Base-by-base conservation (phyloP, 2,329 filamentous ascomycete genomes). In the Sclerotinia trifoliorum region DNA sequence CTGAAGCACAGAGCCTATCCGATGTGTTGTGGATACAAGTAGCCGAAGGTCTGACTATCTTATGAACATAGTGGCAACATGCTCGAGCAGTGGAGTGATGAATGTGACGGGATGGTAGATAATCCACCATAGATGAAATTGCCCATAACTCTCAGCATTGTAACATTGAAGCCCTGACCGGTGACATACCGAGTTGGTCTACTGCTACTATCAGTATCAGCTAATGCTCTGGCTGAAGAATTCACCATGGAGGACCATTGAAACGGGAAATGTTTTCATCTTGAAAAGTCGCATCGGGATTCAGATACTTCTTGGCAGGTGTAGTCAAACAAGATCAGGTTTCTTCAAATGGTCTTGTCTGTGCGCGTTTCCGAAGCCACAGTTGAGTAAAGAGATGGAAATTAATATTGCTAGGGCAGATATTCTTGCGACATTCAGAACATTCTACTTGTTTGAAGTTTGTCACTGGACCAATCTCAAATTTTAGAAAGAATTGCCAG, bases 301-400 rank as follows among this genome's bases (percentile, higher is more conserved):
- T n/a, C 26, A 39, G 42, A 49, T 55, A 29, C 52, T 21, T 44
- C 63, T 66, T 60, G 35, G 66, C 66, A 51, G 58, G 21, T 54
- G 48, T 52, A 62, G 56, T 69, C 55, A 67, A 69, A 69, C 67
- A 51, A 42, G 49, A 42, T 44, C 64, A 51, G 4, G 35, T 69
- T 56, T 69, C 48, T 58, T 66, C 26, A 42, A 29, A 19, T 39
- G n/a, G 5, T 21, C 39, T 48, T 32, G 67, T 63, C 63, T 62
- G 67, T 69, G 67, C 64, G 19, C 49, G 63, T 67, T 67, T 61
- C 55, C n/a, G 56, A 69, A 61, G 56, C 55, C 65, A 61, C 55
- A 54, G n/a, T 48, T 44, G 19, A 66, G 19, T 26, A 46, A 29
- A 61, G 44, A 44, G 24, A 39, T 54, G 24, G 21, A 52, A n/a